Percentiles rank a stretch among this genome's conserved stretches.
These are phyloP conservation scores for Eragrostis nindensis DNA, from an alignment of 176 grass and related monocot species.

Conservation along the genomic window DNA sequence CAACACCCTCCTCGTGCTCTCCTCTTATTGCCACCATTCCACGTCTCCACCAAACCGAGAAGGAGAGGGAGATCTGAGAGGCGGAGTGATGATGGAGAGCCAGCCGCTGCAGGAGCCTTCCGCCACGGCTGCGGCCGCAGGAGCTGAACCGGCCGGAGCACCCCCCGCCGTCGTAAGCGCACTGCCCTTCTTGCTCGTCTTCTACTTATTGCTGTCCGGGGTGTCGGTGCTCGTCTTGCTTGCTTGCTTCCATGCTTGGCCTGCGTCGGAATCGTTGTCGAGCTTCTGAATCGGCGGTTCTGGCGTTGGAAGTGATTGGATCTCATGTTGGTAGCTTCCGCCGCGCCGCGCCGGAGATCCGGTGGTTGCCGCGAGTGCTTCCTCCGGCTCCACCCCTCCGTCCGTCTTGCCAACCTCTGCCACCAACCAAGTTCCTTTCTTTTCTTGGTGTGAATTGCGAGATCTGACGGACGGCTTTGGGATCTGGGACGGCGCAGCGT, in stretches of 20 bases:
- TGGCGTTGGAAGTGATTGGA: background rate
- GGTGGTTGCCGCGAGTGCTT: background rate
- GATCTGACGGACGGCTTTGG: background rate
- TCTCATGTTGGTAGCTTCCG: background rate
- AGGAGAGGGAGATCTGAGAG: conserved; percentile 31
- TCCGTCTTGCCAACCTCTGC: background rate
- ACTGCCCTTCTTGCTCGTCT: too few relatives aligned
- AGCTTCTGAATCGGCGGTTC: background rate
- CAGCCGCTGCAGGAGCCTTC: conserved; percentile 58
- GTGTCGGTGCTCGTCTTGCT: background rate
- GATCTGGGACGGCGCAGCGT: background rate
- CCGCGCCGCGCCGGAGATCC: conserved; percentile 4
- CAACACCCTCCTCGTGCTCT: conserved; percentile 21
- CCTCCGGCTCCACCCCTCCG: background rate
- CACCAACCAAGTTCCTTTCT: background rate
- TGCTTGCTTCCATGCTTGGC: background rate
- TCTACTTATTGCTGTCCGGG: background rate
- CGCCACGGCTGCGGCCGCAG: background rate
- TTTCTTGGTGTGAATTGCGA: conserved; percentile 10
- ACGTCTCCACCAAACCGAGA: conserved; percentile 4
- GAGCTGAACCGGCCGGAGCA: conserved; percentile 21
- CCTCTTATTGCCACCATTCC: conserved; percentile 29
- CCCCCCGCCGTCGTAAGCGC: conserved; percentile 46
- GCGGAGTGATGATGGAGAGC: conserved; percentile 56
- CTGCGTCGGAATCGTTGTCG: background rate